Base-by-base conservation (phyloP, 768 basidiomycete species). In the Ramaria sp. region DNA sequence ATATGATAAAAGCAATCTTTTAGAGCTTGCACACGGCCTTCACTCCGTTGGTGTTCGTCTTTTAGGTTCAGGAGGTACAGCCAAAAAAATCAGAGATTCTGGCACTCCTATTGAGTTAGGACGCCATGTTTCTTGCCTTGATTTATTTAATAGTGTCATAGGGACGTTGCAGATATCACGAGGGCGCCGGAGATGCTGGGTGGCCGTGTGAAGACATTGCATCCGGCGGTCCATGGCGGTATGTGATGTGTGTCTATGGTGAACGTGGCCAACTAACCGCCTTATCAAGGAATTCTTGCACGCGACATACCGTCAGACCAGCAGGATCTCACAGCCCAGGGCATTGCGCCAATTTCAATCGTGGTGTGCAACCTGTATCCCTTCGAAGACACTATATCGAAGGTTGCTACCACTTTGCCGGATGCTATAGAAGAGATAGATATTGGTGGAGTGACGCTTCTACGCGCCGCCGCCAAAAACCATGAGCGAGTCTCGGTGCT, bases 291-390 rank as follows among this genome's bases (percentile, higher is more conserved):
- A 30, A 99, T 99, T 62, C 83, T 99, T 43, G 93, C 96, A 5
- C 86, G 96, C 19, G 79, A 85, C 52, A 95, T 93, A 62, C 82
- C 87, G 4, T 91, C 91, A 10, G 96, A 99, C 71, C 80, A 92
- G 62, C 75, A 79, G 54, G 96, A 99, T 69, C 80, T 98, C 52
- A 72, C 79, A 30, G 75, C 83, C 7, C 92, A 95, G 66, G 76
- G 75, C 58, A 98, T 99, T 70, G 81, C 88, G 6, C 89, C 90
- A 60, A 97, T 98, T 72, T 84, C 88, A 56, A 87, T 99, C 74
- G 95, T 99, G 57, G 93, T 96, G 60, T 99, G 96, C 83, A 99
- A 99, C 70, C 83, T 99, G 53, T 98, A 99, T 75, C 96, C 96
- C 0, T 99, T 99, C 74, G 82, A 88, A 33, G 81, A 84, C 20